Conservation (phyloP, 345 rosid species). For the Gynandropsis gynandra region DNA sequence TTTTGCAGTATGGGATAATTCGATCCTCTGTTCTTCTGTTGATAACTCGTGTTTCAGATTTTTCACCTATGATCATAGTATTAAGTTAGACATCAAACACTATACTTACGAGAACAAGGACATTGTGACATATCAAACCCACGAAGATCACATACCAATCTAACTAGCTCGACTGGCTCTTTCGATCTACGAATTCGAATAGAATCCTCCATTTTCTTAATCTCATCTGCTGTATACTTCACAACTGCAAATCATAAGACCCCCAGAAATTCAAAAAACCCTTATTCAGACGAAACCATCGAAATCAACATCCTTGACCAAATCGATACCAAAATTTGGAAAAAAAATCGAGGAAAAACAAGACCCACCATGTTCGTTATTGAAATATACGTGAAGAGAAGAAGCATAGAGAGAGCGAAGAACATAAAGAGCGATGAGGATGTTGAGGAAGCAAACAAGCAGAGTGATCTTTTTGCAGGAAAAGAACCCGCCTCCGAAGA, state of each 20-base stretch:
- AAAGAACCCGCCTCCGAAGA: conserved; percentile 40
- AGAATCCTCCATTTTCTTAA: conserved; percentile 84
- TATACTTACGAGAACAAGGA: conserved; percentile 1
- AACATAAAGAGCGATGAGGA: conserved; percentile 83
- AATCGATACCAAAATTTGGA: neutral
- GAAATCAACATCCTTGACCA: neutral
- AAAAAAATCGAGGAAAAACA: neutral
- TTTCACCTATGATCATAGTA: conserved; percentile 41
- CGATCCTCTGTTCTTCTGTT: conserved; percentile 29
- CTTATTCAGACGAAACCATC: conserved; percentile 1
- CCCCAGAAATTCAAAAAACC: conserved; percentile 11
- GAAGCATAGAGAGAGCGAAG: conserved; percentile 78
- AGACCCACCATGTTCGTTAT: conserved; percentile 33
- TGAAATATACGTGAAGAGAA: conserved; percentile 66
- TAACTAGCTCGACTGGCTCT: conserved; percentile 51
- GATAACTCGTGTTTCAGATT: conserved; percentile 40
- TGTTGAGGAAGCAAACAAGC: conserved; percentile 76
- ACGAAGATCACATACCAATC: conserved; percentile 41
- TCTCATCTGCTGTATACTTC: conserved; percentile 73
- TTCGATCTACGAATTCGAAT: conserved; percentile 71
- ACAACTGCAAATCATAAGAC: conserved; percentile 36
- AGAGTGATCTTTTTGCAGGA: conserved; percentile 75
- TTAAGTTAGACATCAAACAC: neutral
- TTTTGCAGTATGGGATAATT: conserved; percentile 48
- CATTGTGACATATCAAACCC: neutral